These are phyloP conservation scores for Phytophthora aleatoria DNA, from an alignment of 352 stramenopile species.

Conservation along the genomic window DNA sequence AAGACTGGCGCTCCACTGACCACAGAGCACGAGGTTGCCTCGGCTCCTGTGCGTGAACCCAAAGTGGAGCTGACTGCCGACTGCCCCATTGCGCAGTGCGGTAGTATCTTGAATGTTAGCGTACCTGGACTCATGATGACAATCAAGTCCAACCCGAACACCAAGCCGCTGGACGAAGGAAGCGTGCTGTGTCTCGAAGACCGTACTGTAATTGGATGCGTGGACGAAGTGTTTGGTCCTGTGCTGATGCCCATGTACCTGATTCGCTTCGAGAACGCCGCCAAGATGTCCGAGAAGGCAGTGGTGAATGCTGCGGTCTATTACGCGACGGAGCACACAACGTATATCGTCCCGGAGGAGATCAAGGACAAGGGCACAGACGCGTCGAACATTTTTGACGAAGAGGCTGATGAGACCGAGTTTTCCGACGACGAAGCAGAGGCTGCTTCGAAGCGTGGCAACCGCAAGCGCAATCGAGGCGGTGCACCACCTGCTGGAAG, in stretches of 20 bases:
- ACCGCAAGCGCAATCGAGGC: constrained; percentile 69
- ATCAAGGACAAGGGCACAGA: constrained; percentile 87
- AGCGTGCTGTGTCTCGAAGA: constrained; percentile 84
- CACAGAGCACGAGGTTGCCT: constrained; percentile 67
- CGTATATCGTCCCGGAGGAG: constrained; percentile 75
- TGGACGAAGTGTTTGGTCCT: constrained; percentile 87
- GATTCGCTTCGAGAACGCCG: constrained; percentile 72
- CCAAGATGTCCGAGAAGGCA: constrained; percentile 67
- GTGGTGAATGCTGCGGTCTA: constrained; percentile 54
- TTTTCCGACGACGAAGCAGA: constrained; percentile 89
- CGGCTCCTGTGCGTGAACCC: constrained; percentile 62
- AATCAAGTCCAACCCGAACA: constrained; percentile 68
- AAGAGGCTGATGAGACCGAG: constrained; percentile 76
- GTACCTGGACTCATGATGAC: constrained; percentile 72
- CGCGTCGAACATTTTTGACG: constrained; percentile 87
- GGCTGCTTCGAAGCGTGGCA: constrained; percentile 65
- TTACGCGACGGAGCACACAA: constrained; percentile 80
- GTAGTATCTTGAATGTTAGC: constrained; percentile 71
- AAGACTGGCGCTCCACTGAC: constrained; percentile 47
- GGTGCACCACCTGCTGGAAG: constrained; percentile 13
- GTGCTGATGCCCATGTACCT: constrained; percentile 89
- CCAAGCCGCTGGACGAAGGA: constrained; percentile 76
- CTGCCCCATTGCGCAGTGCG: constrained; percentile 72
- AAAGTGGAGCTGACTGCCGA: constrained; percentile 72
- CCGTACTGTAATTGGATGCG: constrained; percentile 74